Evolutionary conservation across 169 alveolate species (phyloP).

Genomic region (Fabrea salina): DNA sequence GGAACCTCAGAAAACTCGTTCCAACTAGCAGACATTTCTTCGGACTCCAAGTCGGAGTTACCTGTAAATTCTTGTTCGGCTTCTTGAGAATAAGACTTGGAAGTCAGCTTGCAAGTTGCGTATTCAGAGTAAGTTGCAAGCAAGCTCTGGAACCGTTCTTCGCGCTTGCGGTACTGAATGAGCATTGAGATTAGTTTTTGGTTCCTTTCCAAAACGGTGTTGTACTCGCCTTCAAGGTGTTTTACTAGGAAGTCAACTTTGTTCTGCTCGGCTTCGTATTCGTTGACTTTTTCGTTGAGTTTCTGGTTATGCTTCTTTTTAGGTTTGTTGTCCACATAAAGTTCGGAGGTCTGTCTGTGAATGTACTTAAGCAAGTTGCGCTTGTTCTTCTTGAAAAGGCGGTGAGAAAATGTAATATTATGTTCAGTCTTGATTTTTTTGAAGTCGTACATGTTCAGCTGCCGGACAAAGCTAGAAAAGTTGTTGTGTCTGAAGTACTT

Average conservation of each 20-base stretch:
- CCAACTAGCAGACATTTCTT: no score
- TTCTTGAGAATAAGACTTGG: no score
- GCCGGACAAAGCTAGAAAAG: conserved; percentile 23
- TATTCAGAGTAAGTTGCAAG: background rate
- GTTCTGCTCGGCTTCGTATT: background rate
- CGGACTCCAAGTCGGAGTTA: no score
- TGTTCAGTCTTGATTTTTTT: conserved; percentile 27
- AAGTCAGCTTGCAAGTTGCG: no score
- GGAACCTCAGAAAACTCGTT: no score
- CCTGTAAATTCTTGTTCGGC: no score
- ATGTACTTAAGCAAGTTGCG: background rate
- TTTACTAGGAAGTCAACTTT: background rate
- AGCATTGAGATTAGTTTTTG: background rate
- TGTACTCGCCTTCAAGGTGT: background rate
- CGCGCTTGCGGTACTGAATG: background rate
- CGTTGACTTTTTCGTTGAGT: background rate
- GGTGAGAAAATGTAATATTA: background rate
- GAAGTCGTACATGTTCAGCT: conserved; percentile 38
- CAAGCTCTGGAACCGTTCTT: background rate
- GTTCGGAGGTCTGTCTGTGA: conserved; percentile 1
- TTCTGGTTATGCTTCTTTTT: background rate
- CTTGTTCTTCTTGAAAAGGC: background rate
- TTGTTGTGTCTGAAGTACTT: conserved; percentile 29
- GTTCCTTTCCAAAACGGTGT: background rate
- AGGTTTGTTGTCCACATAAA: background rate